Percentiles rank a stretch among this genome's conserved stretches.
Evolutionary conservation across 2,329 filamentous ascomycete species (phyloP).

Genomic region (Cladosporium sp.): DNA sequence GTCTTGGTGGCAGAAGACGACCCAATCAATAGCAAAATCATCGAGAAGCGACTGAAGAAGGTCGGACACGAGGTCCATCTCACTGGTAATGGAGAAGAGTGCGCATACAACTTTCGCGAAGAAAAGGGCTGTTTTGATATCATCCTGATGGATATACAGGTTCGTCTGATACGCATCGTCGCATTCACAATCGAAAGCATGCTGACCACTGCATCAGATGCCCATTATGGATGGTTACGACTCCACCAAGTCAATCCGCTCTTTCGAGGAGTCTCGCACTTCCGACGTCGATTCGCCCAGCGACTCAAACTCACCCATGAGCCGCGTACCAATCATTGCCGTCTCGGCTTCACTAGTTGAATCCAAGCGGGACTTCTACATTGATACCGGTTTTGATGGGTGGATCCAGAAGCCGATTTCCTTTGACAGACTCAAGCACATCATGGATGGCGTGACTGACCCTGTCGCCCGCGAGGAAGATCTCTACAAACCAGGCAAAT

Average conservation of each 20-base stretch:
- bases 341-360: conserved; percentile 81
- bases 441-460: conserved; percentile 67
- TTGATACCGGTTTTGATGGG: conserved; percentile 77
- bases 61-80: conserved; percentile 66
- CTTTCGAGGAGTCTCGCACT: conserved; percentile 57
- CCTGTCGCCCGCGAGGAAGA: conserved; percentile 54
- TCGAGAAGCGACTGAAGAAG: conserved; percentile 75
- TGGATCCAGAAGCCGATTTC: conserved; percentile 89
- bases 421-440: conserved; percentile 66
- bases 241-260: conserved; percentile 79
- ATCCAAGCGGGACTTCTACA: conserved; percentile 62
- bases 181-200: conserved; percentile 13
- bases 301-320: conserved; percentile 55
- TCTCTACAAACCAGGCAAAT: conserved; percentile 66
- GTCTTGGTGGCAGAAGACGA: conserved; percentile 85
- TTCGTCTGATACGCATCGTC: conserved; percentile 37
- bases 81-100: conserved; percentile 81
- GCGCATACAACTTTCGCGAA: conserved; percentile 65
- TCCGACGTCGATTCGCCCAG: conserved; percentile 53
- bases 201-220: conserved; percentile 57
- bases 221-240: conserved; percentile 84
- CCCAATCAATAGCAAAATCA: conserved; percentile 76
- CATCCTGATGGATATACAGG: conserved; percentile 90
- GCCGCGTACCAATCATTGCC: conserved; percentile 74
- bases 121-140: conserved; percentile 64